Base-by-base conservation (phyloP, 23 red algal genomes). In the Agarophyton chilense region DNA sequence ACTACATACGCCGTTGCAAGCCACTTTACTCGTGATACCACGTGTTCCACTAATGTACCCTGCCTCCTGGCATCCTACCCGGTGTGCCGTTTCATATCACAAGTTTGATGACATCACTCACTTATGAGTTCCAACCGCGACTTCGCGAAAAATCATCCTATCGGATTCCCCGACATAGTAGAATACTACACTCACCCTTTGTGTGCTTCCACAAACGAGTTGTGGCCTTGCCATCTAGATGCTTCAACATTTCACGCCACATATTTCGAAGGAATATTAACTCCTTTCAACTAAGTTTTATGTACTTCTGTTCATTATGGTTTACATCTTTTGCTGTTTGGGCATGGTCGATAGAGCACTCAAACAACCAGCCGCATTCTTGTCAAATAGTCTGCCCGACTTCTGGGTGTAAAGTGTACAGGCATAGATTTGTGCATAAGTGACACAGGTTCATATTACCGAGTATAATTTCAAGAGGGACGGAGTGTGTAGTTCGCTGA, bases 321-420 rank as follows among this genome's bases (percentile, higher is more conserved):
- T 36, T 57, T 38, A 67, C 46, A 36, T 39, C 38, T 70, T 49
- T 55, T 82, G 14, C 26, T 29, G 60, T 76, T 87, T 45, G 45
- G 83, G 61, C 55, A 52, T 58, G 54, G 83, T 39, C 19, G 83
- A 75, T 32, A 87, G 12, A 25, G 62, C 38, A 31, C 83, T 87
- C 21, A 65, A 43, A 35, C 83, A 64, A 33, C 83, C 88, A 58
- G 46, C 57, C 36, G 21, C 32, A 33, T 92, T 65, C 63, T 92
- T 92, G 3, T 45, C 58, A 32, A 45, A 33, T 66, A 82, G 19
- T 92, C 88, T 35, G 70, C 73, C 88, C 88, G 82, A 25, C 76
- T 82, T 46, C 78, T 81, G 28, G 47, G 39, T 34, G 57, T 92
- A 58, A 82, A 92, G 60, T 92, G 88, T 50, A 92, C 77, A 14